Conservation (phyloP, 2,329 filamentous ascomycete species). For the Didymella segeticola region DNA sequence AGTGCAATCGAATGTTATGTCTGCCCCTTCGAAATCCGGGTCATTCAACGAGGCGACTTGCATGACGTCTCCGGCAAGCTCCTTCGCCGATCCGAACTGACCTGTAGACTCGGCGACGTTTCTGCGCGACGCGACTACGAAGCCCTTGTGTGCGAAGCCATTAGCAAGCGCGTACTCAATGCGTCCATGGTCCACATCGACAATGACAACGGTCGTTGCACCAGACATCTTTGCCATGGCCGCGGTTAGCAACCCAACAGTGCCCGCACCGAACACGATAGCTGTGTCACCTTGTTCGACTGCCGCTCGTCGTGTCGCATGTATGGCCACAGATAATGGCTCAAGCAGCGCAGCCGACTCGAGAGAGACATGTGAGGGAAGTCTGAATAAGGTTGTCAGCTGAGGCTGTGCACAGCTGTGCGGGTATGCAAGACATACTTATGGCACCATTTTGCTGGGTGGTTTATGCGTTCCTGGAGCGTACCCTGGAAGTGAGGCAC, state of each 20-base stretch:
- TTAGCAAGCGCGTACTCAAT: conserved; percentile 50
- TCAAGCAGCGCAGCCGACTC: conserved; percentile 50
- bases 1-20: conserved; percentile 52
- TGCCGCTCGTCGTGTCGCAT: conserved; percentile 77
- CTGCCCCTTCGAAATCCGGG: conserved; percentile 48
- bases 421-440: conserved; percentile 50
- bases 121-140: conserved; percentile 39
- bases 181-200: conserved; percentile 49
- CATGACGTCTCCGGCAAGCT: conserved; percentile 45
- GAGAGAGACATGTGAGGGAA: conserved; percentile 49
- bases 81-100: conserved; percentile 44
- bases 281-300: conserved; percentile 77
- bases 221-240: conserved; percentile 52
- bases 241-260: conserved; percentile 54
- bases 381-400: conserved; percentile 45
- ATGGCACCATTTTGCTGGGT: conserved; percentile 54
- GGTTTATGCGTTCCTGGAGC: conserved; percentile 53
- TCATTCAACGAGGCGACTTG: conserved; percentile 47
- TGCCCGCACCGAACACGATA: conserved; percentile 85
- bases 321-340: conserved; percentile 83
- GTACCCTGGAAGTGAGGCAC: conserved; percentile 54
- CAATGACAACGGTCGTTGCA: conserved; percentile 51
- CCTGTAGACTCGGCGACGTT: conserved; percentile 37
- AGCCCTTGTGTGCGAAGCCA: conserved; percentile 50
- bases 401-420: conserved; percentile 26